These are phyloP conservation scores for Furcasterigmium furcatum DNA, from an alignment of 2,329 filamentous ascomycete genomes.

Conservation along the genomic window DNA sequence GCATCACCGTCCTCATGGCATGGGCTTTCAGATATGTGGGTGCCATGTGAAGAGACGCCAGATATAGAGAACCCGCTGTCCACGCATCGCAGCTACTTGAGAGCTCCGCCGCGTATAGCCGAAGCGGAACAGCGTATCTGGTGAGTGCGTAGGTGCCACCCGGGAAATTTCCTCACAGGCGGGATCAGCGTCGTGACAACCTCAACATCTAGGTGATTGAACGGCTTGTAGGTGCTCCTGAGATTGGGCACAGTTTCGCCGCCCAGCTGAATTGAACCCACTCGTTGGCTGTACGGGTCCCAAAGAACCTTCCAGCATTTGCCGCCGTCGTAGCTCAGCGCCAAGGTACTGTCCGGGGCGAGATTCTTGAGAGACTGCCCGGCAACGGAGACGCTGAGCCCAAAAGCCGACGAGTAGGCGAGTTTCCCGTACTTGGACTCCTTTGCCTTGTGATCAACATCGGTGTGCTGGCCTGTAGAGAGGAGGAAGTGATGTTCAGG, in stretches of 20 bases:
- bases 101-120: no score
- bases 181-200: slow-evolving; percentile 9
- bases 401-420: slow-evolving; percentile 35
- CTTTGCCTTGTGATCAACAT: slow-evolving; percentile 23
- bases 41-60: no score
- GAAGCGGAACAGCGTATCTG: no score
- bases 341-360: slow-evolving; percentile 12
- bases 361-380: slow-evolving; percentile 20
- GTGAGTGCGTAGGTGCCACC: slow-evolving; percentile 12
- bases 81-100: no score
- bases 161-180: slow-evolving; percentile 1
- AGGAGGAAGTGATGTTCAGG: slow-evolving; percentile 31
- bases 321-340: slow-evolving; percentile 10
- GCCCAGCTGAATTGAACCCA: not conserved
- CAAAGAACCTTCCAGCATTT: slow-evolving; percentile 8
- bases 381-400: slow-evolving; percentile 24
- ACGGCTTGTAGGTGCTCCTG: slow-evolving; percentile 11
- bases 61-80: no score
- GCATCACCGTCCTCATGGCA: no score
- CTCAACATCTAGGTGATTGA: slow-evolving; percentile 5
- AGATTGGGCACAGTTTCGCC: slow-evolving; percentile 1
- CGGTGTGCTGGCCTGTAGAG: slow-evolving; percentile 28
- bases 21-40: no score
- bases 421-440: slow-evolving; percentile 35
- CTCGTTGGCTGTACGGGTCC: slow-evolving; percentile 6